phyloP scores from a whole-genome alignment of 192 early-diverging fungal genomes.

The Tieghemiomyces parasiticus region DNA sequence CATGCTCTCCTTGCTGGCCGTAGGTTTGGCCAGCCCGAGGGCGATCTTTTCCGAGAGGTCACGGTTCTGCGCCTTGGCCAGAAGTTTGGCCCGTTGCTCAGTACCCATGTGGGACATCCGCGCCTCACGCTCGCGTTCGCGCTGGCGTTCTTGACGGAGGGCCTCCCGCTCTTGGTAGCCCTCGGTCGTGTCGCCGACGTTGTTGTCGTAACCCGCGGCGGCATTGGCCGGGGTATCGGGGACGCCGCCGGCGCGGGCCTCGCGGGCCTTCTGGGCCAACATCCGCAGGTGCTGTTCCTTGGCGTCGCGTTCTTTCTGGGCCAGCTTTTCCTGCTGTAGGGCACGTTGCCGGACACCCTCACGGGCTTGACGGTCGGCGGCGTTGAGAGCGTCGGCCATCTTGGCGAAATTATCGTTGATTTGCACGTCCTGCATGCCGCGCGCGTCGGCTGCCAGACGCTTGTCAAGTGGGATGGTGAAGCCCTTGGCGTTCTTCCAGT shows the following conservation, averaged over 20 bases:
- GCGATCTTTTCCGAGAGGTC: constrained; percentile 99
- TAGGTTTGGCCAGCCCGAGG: constrained; percentile 86
- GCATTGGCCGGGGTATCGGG: constrained; percentile 10
- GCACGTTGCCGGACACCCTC: constrained; percentile 86
- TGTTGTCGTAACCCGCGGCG: constrained; percentile 8
- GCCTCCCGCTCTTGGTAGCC: constrained; percentile 65
- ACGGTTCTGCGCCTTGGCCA: constrained; percentile 56
- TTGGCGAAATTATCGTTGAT: constrained; percentile 97
- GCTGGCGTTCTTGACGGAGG: constrained; percentile 63
- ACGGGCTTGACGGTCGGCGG: constrained; percentile 86
- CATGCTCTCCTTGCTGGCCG: constrained; percentile 75
- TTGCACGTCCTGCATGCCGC: constrained; percentile 76
- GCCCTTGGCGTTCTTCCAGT: constrained; percentile 99
- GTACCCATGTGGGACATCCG: constrained; percentile 80
- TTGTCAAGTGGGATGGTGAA: constrained; percentile 99
- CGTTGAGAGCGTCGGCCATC: constrained; percentile 82
- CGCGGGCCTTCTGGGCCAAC: constrained; percentile 88
- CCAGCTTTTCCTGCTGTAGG: constrained; percentile 81
- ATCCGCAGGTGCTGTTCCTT: constrained; percentile 80
- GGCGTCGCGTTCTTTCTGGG: constrained; percentile 83
- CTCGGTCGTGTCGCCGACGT: constrained; percentile 17
- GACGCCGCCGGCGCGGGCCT: constrained; percentile 51
- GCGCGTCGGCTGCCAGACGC: constrained; percentile 90
- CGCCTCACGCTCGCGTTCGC: constrained; percentile 72
- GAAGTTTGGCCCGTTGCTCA: constrained; percentile 66